Evolutionary conservation across 371 early-diverging fungal species (phyloP).

Genomic region (Circinella umbellata): DNA sequence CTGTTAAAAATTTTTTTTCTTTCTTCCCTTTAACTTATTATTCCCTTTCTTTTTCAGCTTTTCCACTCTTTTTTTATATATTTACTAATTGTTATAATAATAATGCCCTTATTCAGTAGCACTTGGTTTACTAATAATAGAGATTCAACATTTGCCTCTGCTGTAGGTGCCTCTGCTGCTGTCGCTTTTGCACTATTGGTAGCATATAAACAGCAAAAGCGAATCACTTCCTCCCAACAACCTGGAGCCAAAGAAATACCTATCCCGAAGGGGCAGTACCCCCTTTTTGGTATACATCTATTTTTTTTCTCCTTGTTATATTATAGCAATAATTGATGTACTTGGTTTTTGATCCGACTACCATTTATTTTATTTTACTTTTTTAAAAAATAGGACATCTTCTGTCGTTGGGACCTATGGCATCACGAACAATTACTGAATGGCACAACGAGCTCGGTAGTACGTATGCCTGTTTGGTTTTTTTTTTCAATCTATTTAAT

Average conservation of each 20-base stretch:
- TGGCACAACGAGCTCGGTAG: slow-evolving; percentile 20
- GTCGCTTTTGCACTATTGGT: background rate
- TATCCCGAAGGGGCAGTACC: slow-evolving; percentile 1
- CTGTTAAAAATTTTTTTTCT: no score
- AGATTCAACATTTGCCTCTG: background rate
- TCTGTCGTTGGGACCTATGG: slow-evolving; percentile 14
- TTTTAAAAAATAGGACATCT: slow-evolving; percentile 11
- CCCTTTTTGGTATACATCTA: slow-evolving; percentile 9
- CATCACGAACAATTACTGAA: slow-evolving; percentile 6
- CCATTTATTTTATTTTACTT: no score
- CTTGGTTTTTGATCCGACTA: no score
- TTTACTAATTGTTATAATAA: background rate
- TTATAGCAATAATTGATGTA: no score
- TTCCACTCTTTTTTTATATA: background rate
- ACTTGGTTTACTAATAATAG: background rate
- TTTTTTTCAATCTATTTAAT: no score
- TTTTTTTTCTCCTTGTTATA: no score
- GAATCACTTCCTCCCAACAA: background rate
- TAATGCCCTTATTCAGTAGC: background rate
- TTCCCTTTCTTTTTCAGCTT: slow-evolving; percentile 1
- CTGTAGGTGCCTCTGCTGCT: background rate
- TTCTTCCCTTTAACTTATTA: no score
- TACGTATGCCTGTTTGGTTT: background rate
- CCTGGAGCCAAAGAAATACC: slow-evolving; percentile 5
- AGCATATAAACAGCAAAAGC: slow-evolving; percentile 1